Evolutionary conservation across 495 filamentous ascomycete genomes (phyloP), one percentile per base, ranked within the genome.

Genomic region (Aspergillus avenaceus): DNA sequence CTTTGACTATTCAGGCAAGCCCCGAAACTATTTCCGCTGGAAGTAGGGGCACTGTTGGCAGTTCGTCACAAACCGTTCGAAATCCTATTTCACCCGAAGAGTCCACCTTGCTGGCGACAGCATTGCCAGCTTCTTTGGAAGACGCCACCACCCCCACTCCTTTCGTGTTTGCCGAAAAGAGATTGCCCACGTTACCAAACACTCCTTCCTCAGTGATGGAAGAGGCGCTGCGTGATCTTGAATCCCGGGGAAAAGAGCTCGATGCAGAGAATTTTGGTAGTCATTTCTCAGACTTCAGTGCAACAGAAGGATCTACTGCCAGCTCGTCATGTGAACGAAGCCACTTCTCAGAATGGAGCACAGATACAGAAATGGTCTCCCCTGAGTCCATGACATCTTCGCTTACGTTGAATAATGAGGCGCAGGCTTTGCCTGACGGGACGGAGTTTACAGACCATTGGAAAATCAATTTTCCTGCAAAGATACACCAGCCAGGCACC

Each of bases 291-390:
- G 67, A 67, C 45, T 59, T 71, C 49, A 75, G 64, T 2, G 69
- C 71, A 36, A 62, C 62, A 16, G 65, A 66, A 22, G 72, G 67
- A 8, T 69, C 67, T 19, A 56, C 52, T 18, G 58, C 61, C 3
- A 53, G 58, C 9, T 61, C 64, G 5, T 16, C 54, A 6, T 57
- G 49, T 11, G 70, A 76, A 38, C 54, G 46, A 48, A 76, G 71
- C 45, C 71, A 63, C n/a, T 76, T 76, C 45, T 76, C 73, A 0
- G 67, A 74, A 60, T 76, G 73, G 73, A 73, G 71, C 42, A 67
- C 70, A 4, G 69, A 73, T 36, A 72, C 62, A 6, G 71, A 72
- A 7, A 45, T 53, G 25, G 53, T 63, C 42, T 69, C 71, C 3
- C 66, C 65, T n/a, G 69, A 66, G 26, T 74, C 71, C 8, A 69